Conservation (phyloP, 1,139 yeast species). For the Lodderomyces jiufengensis region DNA sequence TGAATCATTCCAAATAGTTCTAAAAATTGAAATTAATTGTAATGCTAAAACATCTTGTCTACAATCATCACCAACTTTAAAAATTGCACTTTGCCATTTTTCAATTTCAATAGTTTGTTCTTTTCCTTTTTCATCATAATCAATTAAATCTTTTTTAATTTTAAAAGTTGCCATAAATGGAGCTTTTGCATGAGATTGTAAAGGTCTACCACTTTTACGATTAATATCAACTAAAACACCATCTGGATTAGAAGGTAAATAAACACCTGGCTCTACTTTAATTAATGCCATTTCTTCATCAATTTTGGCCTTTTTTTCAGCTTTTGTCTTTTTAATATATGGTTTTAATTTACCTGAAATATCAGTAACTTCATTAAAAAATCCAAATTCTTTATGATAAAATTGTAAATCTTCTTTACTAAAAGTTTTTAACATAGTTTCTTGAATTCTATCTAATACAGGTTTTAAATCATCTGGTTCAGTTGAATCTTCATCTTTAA, state of each 20-base stretch:
- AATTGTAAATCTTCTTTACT: slow-evolving; percentile 57
- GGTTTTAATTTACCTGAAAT: slow-evolving; percentile 95
- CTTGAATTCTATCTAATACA: slow-evolving; percentile 67
- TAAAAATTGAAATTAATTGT: slow-evolving; percentile 86
- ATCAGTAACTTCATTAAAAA: slow-evolving; percentile 86
- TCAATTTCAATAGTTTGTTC: slow-evolving; percentile 38
- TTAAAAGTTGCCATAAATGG: slow-evolving; percentile 97
- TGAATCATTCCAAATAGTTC: slow-evolving; percentile 82
- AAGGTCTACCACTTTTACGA: slow-evolving; percentile 89
- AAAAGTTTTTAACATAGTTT: slow-evolving; percentile 62
- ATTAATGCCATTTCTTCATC: slow-evolving; percentile 93
- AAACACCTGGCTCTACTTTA: slow-evolving; percentile 76
- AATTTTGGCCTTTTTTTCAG: slow-evolving; percentile 93
- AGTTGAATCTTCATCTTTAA: slow-evolving; percentile 80
- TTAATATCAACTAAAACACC: slow-evolving; percentile 91
- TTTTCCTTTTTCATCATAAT: slow-evolving; percentile 43
- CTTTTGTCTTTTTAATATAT: slow-evolving; percentile 86
- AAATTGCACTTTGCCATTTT: slow-evolving; percentile 91
- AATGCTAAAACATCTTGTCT: slow-evolving; percentile 95
- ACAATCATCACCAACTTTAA: slow-evolving; percentile 99
- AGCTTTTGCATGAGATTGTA: slow-evolving; percentile 98
- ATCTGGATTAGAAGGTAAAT: slow-evolving; percentile 94
- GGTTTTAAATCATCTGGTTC: slow-evolving; percentile 85
- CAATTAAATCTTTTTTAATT: slow-evolving; percentile 57
- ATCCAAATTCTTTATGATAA: slow-evolving; percentile 80